phyloP scores from a whole-genome alignment of 257 asterid genomes.

The Galeopsis tetrahit region DNA sequence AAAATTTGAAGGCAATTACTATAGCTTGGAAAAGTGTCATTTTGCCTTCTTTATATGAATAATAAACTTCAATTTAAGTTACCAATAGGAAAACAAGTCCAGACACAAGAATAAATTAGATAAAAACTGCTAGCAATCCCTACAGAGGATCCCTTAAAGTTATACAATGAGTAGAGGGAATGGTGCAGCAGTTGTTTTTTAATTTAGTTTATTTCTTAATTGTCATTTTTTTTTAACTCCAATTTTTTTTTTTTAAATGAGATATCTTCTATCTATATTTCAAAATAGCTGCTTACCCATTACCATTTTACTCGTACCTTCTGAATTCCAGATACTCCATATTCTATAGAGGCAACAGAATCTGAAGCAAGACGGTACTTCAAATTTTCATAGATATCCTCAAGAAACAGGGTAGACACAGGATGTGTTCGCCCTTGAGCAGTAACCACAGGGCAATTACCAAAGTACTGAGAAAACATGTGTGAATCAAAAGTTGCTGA shows the following conservation, averaged over 20 bases:
- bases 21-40: not conserved
- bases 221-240: no score
- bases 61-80: not conserved
- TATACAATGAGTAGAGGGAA: not conserved
- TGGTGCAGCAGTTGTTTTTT: not conserved
- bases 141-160: not conserved
- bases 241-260: no score
- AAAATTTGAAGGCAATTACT: not conserved
- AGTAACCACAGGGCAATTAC: conserved; percentile 91
- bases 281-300: not conserved
- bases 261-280: no score
- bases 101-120: conserved; percentile 1
- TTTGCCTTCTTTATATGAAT: not conserved
- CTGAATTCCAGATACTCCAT: conserved; percentile 49
- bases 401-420: conserved; percentile 82
- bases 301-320: conserved; percentile 57
- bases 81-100: conserved; percentile 22
- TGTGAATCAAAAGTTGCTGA: conserved; percentile 98
- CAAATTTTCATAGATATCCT: conserved; percentile 82
- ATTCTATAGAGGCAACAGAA: conserved; percentile 76
- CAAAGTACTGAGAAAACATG: conserved; percentile 86
- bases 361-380: conserved; percentile 87
- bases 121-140: not conserved
- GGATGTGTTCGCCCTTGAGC: conserved; percentile 96
- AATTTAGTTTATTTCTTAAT: no score